Conservation (phyloP, 2,329 filamentous ascomycete species). For the Pyricularia sp. region DNA sequence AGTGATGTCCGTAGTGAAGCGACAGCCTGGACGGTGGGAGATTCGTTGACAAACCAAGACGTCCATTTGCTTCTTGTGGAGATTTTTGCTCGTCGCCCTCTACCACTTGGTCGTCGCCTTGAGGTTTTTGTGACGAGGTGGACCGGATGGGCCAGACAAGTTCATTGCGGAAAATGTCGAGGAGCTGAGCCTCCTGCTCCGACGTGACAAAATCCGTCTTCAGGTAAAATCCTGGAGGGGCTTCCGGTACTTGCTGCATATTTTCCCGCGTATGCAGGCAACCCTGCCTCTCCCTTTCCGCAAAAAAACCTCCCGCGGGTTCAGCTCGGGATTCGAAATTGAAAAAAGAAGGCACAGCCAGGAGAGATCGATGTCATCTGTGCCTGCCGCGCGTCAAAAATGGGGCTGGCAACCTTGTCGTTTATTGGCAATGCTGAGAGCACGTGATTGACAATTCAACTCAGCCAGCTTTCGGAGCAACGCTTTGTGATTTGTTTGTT, state of each 20-base stretch:
- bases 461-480: background rate
- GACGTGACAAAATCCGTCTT: conserved; percentile 35
- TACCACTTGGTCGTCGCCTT: background rate
- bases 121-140: background rate
- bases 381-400: background rate
- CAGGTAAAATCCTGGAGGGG: conserved; percentile 30
- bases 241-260: conserved; percentile 10
- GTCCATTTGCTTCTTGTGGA: background rate
- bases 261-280: background rate
- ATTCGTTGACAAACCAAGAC: background rate
- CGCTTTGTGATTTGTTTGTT: background rate
- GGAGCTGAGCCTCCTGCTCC: conserved; percentile 32
- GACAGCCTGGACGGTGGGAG: conserved; percentile 34
- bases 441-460: background rate
- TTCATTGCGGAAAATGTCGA: conserved; percentile 32
- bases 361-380: background rate
- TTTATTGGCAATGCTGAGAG: background rate
- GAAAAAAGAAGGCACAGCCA: background rate
- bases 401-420: background rate
- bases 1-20: conserved; percentile 46
- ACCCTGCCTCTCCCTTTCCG: background rate
- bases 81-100: background rate
- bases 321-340: background rate
- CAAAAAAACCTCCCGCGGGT: background rate
- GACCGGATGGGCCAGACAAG: conserved; percentile 31